Base-by-base conservation (phyloP, 495 filamentous ascomycete genomes). In the Jackrogersella multiformis region DNA sequence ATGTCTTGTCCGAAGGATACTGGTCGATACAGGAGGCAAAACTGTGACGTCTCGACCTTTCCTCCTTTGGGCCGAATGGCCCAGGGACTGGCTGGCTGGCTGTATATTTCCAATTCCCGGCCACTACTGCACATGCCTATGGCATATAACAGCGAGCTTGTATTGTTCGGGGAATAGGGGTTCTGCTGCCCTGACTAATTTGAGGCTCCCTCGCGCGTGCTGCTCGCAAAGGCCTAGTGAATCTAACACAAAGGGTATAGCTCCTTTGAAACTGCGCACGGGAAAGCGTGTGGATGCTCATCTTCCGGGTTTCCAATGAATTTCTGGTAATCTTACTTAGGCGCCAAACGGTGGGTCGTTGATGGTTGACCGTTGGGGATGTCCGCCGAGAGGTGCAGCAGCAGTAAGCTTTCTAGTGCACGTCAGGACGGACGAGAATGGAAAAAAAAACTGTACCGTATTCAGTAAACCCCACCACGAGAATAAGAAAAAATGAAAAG, bases 361-460 rank as follows among this genome's bases (percentile, higher is more conserved):
- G 30, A 56, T 57, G 42, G 66, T 64, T 59, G 69, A 42, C 66
- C 73, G 70, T 74, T 74, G 73, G 73, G 73, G 73, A 74, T 74
- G 73, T 74, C 73, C 73, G 73, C 58, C 61, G 56, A 65, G 48
- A 62, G 39, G 65, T 64, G 66, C 66, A 71, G 64, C 61, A 59
- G 44, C 56, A 61, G 52, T 71, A 68, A 70, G 66, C 68, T 71
- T 36, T 62, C 57, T 61, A 58, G 51, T 60, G 57, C 62, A 66
- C 56, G 53, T 62, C 57, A 65, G 56, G 56, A 65, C 41, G 55
- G 61, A 61, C 59, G 67, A 61, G 67, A 70, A 66, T 38, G 45
- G 66, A 35, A 58, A 49, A 35, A 58, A 49, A 61, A 56, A 41
- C 49, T 64, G 52, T 51, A 23, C 42, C 44, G 18, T 62, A 66